phyloP scores from a whole-genome alignment of 495 filamentous ascomycete genomes.

The Aspergillus nidulans region DNA sequence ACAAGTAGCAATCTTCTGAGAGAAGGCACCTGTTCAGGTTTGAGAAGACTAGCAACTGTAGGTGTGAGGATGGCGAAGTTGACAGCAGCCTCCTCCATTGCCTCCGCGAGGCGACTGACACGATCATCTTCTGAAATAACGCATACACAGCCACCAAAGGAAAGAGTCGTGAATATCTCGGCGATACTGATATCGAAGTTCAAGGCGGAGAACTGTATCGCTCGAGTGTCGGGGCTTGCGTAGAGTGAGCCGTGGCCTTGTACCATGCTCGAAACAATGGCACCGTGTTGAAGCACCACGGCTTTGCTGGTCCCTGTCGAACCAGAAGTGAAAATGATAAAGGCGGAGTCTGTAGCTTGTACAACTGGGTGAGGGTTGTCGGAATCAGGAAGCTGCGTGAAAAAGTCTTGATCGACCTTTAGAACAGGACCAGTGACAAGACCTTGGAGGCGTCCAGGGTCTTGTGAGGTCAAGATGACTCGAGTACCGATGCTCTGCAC shows the following conservation, averaged over 20 bases:
- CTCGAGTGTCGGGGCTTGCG: constrained; percentile 1
- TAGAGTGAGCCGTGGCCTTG: constrained; percentile 3
- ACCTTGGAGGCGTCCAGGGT: background rate
- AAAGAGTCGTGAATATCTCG: constrained; percentile 5
- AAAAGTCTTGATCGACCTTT: background rate
- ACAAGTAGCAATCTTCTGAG: constrained; percentile 8
- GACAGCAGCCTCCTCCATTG: constrained; percentile 10
- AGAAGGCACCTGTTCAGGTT: constrained; percentile 1
- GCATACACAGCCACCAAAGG: constrained; percentile 9
- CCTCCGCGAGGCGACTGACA: constrained; percentile 1
- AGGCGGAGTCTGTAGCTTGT: background rate
- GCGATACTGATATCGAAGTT: constrained; percentile 10
- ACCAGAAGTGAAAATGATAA: constrained; percentile 11
- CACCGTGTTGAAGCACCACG: constrained; percentile 1
- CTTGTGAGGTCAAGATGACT: constrained; percentile 1
- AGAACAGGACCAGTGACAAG: background rate
- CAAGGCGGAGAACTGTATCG: constrained; percentile 5
- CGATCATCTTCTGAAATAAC: constrained; percentile 11
- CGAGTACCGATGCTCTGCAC: background rate
- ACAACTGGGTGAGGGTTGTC: background rate
- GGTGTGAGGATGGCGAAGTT: constrained; percentile 12
- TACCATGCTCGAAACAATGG: constrained; percentile 6
- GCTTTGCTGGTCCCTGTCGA: constrained; percentile 10
- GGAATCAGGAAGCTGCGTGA: background rate
- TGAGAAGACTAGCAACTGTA: constrained; percentile 8